Conservation (phyloP, 225 moss, liverwort and hornwort genomes). For the Rhytidiadelphus loreus region DNA sequence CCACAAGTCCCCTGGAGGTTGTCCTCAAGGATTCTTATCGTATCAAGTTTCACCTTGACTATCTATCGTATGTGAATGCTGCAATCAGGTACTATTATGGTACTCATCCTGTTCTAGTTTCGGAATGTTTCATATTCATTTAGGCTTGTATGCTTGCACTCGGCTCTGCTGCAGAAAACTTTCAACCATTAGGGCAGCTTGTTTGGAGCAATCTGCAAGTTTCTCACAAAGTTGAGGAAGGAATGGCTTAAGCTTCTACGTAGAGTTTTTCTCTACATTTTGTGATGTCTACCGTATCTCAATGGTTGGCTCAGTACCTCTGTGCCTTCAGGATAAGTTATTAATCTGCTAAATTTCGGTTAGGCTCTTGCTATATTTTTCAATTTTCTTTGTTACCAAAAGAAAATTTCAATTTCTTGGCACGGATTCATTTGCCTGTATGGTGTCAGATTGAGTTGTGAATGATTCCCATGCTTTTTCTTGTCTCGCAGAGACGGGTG, state of each 20-base stretch:
- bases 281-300: background rate
- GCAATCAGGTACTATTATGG: slow-evolving; percentile 12
- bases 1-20: background rate
- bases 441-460: background rate
- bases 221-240: background rate
- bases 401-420: background rate
- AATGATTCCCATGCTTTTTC: no score
- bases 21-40: slow-evolving; percentile 5
- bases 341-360: background rate
- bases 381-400: background rate
- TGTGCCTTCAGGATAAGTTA: no score
- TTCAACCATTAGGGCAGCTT: background rate
- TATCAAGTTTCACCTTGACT: slow-evolving; percentile 27
- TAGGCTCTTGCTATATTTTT: background rate
- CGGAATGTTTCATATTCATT: background rate
- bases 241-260: background rate
- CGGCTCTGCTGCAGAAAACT: background rate
- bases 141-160: background rate
- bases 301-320: background rate
- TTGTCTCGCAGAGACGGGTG: background rate
- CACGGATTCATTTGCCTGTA: no score
- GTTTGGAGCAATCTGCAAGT: background rate
- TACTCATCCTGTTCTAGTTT: background rate
- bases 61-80: slow-evolving; percentile 3
- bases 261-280: background rate